These are phyloP conservation scores for Starmera dryadoides DNA, from an alignment of 805 yeast species.

Conservation along the genomic window DNA sequence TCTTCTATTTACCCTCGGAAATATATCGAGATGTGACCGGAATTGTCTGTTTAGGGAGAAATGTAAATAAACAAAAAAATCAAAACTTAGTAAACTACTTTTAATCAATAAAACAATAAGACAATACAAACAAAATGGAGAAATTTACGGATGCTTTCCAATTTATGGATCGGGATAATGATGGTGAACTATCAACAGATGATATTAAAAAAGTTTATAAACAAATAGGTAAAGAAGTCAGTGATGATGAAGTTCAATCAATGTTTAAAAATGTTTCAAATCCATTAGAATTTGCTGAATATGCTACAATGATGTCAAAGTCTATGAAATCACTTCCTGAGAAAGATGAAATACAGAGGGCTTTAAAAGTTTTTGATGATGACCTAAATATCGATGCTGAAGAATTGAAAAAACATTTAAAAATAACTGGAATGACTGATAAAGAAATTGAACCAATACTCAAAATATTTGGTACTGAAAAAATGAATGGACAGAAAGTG, in stretches of 20 bases:
- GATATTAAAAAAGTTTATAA: slow-evolving; percentile 51
- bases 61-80: no score
- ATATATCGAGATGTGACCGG: no score
- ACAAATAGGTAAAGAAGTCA: slow-evolving; percentile 40
- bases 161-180: slow-evolving; percentile 75
- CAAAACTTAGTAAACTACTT: no score
- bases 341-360: slow-evolving; percentile 45
- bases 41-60: no score
- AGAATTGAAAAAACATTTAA: slow-evolving; percentile 41
- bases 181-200: slow-evolving; percentile 48
- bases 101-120: not conserved
- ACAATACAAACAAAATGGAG: not conserved
- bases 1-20: no score
- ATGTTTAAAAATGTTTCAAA: slow-evolving; percentile 36
- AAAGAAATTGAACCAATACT: slow-evolving; percentile 44
- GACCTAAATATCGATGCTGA: slow-evolving; percentile 41
- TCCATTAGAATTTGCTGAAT: slow-evolving; percentile 56
- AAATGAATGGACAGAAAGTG: slow-evolving; percentile 46
- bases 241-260: slow-evolving; percentile 32
- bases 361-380: slow-evolving; percentile 44
- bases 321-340: slow-evolving; percentile 46
- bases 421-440: slow-evolving; percentile 29
- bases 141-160: slow-evolving; percentile 52
- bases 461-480: slow-evolving; percentile 45
- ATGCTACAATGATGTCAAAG: slow-evolving; percentile 52